Base-by-base conservation (phyloP, 768 basidiomycete genomes). In the Agrocybe chaxingu region DNA sequence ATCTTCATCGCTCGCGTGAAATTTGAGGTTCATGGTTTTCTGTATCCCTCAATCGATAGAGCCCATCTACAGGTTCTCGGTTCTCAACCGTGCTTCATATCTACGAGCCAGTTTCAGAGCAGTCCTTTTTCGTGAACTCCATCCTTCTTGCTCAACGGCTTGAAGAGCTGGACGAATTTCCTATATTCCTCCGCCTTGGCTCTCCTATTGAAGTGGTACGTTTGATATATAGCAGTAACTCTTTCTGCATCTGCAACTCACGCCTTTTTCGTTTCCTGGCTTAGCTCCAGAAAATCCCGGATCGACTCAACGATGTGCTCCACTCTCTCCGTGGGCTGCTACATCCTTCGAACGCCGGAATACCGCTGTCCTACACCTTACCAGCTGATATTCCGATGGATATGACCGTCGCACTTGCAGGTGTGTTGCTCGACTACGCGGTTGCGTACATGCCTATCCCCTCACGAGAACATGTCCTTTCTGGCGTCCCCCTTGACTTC, bases 381-480 rank as follows among this genome's bases (percentile, higher is more conserved):
- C 59, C 69, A 8, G 48, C 55, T 37, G 47, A 47, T 19, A 56
- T 70, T 10, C 43, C 66, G 4, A 53, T 63, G 12, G 57, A 63
- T 48, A 58, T 48, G 8, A 63, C 70, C 1, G 66, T 87, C 37
- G 77, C 84, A 10, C 68, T 87, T 4, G 81, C 84, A 3, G 85
- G 74, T 1, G 52, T 82, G 7, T 61, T 86, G 19, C 74, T 86
- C 32, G 84, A 84, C 51, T 87, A 86, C 56, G 78, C 79, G 7
- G 74, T 85, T 7, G 72, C 75, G 18, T 83, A 83, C 44, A 59
- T 75, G 30, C 74, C 73, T 30, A 51, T 48, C 18, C 2, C 41
- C 1, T 42, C 45, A 10, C 51, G 69, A 46, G 10, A 19, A 12
- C 36, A 47, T 13, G 42, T 77, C 57, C 71, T 86, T n/a, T 65